phyloP scores from a whole-genome alignment of 768 basidiomycete species.

The Rhizopogon vinicolor region DNA sequence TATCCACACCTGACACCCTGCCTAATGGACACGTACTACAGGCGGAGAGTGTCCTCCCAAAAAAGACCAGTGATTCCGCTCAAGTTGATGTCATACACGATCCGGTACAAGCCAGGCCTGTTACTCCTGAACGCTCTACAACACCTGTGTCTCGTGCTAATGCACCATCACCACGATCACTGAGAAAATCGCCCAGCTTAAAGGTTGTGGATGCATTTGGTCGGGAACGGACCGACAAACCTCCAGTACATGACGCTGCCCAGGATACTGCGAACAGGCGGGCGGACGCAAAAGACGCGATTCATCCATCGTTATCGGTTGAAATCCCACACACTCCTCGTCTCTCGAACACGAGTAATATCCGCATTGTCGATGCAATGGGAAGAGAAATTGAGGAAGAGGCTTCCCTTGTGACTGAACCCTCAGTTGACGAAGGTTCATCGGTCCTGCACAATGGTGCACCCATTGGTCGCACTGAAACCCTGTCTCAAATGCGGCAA shows the following conservation, averaged over 20 bases:
- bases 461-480: slow-evolving; percentile 38
- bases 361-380: slow-evolving; percentile 69
- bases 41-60: neutral
- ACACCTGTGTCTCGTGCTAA: slow-evolving; percentile 22
- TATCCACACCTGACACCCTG: neutral
- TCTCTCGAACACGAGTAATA: slow-evolving; percentile 31
- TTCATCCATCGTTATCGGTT: slow-evolving; percentile 5
- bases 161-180: slow-evolving; percentile 26
- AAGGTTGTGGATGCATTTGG: slow-evolving; percentile 74
- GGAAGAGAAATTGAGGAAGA: slow-evolving; percentile 50
- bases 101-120: slow-evolving; percentile 6
- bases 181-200: slow-evolving; percentile 47
- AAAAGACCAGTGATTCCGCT: neutral
- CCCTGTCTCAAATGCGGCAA: slow-evolving; percentile 52
- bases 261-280: slow-evolving; percentile 5
- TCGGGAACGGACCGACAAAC: slow-evolving; percentile 32
- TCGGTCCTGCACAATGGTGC: slow-evolving; percentile 18
- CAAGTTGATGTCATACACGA: slow-evolving; percentile 4
- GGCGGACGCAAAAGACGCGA: slow-evolving; percentile 15
- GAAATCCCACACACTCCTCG: slow-evolving; percentile 14
- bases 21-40: neutral
- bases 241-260: neutral
- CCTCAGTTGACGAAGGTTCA: slow-evolving; percentile 14
- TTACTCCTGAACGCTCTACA: slow-evolving; percentile 17
- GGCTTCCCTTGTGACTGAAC: slow-evolving; percentile 10